Evolutionary conservation across 2,329 filamentous ascomycete genomes (phyloP), one percentile per base, ranked within the genome.

Genomic region (Aureobasidium uvarum): DNA sequence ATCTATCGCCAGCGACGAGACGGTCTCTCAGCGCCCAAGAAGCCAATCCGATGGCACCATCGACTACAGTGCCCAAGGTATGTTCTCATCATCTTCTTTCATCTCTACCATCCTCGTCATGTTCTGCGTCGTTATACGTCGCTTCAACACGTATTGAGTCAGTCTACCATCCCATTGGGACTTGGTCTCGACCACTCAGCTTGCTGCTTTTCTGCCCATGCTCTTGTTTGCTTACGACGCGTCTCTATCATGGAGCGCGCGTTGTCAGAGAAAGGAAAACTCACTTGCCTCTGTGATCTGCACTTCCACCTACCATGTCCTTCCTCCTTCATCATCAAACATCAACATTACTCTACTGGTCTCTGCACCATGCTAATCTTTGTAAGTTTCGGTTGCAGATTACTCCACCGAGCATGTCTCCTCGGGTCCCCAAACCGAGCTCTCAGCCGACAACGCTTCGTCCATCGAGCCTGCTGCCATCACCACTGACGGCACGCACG

Each of bases 91-190:
- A 13, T 41, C 31, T 36, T 16, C 45, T 39, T 43, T 54, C 52
- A 51, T 43, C 46, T 43, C 38, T 4, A 41, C 48, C 59, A 62
- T 52, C 20, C 45, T 43, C 50, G 36, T 51, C 45, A 51, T 52
- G 48, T 33, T 31, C 36, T 1, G 5, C 46, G 5, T 4, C 20
- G 14, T 62, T 48, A 41, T 41, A 38, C 59, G 36, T 38, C 45
- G 59, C 16, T 13, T 38, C 18, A 5, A 25, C n/a, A 10, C 33
- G 7, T n/a, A 8, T 33, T 18, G 45, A 51, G 46, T 62, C 59
- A 51, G 46, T 31, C 33, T 18, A 50, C 43, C 46, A 62, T 1
- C 11, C 25, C 20, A 14, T 14, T 41, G 50, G 50, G 31, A 14
- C 18, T 20, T 13, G 8, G 14, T 28, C 45, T 52, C 16, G 48